Evolutionary conservation across 306 rosid genomes (phyloP), one percentile per base, ranked within the genome.

Genomic region (Malus asiatica): DNA sequence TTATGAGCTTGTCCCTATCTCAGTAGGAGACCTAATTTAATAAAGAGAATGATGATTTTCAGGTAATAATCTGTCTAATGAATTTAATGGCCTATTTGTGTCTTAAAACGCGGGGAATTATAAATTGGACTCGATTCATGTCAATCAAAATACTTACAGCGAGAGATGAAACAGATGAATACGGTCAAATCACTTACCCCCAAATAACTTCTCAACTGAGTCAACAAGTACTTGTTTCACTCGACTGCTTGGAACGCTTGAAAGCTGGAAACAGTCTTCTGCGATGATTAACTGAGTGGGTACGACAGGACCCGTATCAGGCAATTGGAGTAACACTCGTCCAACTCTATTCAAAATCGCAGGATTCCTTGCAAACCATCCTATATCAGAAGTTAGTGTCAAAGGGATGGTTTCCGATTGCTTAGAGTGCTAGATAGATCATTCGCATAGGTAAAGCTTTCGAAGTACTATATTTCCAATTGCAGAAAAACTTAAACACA

Each of bases 341-440:
- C 98, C 97, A 25, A 90, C 93, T 84, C 67, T 78, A 67, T 75
- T 89, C 79, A 95, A 87, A 84, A 87, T 67, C 57, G 40, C 62
- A 15, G 93, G 91, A 82, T 92, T 89, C 91, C 96, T 86, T 29
- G 98, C 92, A 80, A 95, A 92, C 97, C 98, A 95, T 81, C 98
- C 98, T 95, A 87, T 53, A 82, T 57, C 33, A 66, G 74, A 87
- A 86, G 72, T 68, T 66, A 53, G 78, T 75, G 85, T 82, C 66
- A 71, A 81, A 76, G 60, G 20, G 83, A 40, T 59, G 58, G 32
- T 67, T 42, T 42, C 15, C 55, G 3, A 42, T 11, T 22, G 11
- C 29, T 11, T 14, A 67, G 32, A 20, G 30, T n/a, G 71, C 53
- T 38, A 22, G 30, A 42, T n/a, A 30, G 12, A 63, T 30, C 68